Conservation (phyloP, 1,139 yeast genomes). For the Komagataea norvegica region DNA sequence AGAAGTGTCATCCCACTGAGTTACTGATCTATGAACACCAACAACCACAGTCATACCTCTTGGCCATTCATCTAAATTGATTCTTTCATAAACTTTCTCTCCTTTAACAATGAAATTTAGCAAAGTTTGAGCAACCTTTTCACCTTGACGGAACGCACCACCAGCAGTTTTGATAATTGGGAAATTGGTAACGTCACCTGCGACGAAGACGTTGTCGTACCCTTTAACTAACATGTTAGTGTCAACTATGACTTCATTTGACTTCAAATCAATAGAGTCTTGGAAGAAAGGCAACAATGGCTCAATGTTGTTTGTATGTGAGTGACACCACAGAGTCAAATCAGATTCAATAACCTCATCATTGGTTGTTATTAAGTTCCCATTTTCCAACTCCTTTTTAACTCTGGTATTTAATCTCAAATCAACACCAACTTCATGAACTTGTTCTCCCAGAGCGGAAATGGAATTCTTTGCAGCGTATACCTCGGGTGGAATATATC, state of each 20-base stretch:
- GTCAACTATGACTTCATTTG: conserved; percentile 23
- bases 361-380: conserved; percentile 21
- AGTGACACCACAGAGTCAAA: conserved; percentile 40
- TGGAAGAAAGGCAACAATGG: conserved; percentile 22
- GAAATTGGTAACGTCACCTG: conserved; percentile 28
- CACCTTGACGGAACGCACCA: conserved; percentile 24
- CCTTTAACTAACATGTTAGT: conserved; percentile 30
- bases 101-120: conserved; percentile 15
- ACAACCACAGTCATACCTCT: conserved; percentile 25
- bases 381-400: conserved; percentile 19
- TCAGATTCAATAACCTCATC: conserved; percentile 46
- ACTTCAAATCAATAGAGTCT: conserved; percentile 22
- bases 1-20: conserved; percentile 22
- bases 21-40: conserved; percentile 18
- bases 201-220: conserved; percentile 26
- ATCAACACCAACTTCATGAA: conserved; percentile 34
- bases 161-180: conserved; percentile 26
- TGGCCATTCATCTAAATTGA: conserved; percentile 19
- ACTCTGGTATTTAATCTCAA: conserved; percentile 21
- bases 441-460: conserved; percentile 35
- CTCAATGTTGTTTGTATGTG: conserved; percentile 38
- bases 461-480: conserved; percentile 19
- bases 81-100: conserved; percentile 12
- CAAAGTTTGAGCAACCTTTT: conserved; percentile 17
- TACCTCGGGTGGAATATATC: conserved; percentile 21